phyloP scores from a whole-genome alignment of 805 yeast species.

The Isabelozyma heimii region DNA sequence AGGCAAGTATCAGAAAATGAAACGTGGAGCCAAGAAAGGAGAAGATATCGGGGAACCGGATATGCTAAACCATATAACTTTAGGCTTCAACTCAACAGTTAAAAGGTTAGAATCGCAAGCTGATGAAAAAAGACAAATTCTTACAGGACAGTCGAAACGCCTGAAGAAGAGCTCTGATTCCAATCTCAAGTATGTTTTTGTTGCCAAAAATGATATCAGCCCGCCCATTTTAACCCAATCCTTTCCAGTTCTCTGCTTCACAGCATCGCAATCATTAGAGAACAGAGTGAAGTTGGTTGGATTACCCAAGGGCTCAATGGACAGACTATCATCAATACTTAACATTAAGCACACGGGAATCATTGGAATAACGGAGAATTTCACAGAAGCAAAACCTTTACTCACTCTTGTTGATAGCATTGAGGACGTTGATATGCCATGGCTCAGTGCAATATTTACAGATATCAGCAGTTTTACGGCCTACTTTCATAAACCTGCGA shows the following conservation, averaged over 20 bases:
- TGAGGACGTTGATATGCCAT: conserved; percentile 41
- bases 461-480: conserved; percentile 1
- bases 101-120: conserved; percentile 45
- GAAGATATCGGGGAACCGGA: conserved; percentile 16
- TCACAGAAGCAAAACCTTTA: conserved; percentile 25
- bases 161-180: neutral
- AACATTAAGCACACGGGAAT: conserved; percentile 27
- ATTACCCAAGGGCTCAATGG: conserved; percentile 48
- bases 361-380: conserved; percentile 29
- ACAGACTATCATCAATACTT: conserved; percentile 25
- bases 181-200: conserved; percentile 48
- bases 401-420: conserved; percentile 26
- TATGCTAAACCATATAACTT: conserved; percentile 20
- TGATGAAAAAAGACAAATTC: conserved; percentile 8
- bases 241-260: conserved; percentile 53
- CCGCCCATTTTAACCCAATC: conserved; percentile 53
- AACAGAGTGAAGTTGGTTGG: conserved; percentile 54
- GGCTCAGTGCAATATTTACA: conserved; percentile 37
- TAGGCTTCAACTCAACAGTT: conserved; percentile 60
- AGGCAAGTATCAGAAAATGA: conserved; percentile 19
- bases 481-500: conserved; percentile 29
- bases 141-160: neutral
- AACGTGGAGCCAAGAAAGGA: conserved; percentile 1
- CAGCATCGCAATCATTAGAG: conserved; percentile 33
- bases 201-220: conserved; percentile 54